A percentile compares a stretch with the other conserved stretches of the same genome.
These are phyloP conservation scores for Leccinum uliginosum DNA, from an alignment of 768 basidiomycete genomes.

Conservation along the genomic window DNA sequence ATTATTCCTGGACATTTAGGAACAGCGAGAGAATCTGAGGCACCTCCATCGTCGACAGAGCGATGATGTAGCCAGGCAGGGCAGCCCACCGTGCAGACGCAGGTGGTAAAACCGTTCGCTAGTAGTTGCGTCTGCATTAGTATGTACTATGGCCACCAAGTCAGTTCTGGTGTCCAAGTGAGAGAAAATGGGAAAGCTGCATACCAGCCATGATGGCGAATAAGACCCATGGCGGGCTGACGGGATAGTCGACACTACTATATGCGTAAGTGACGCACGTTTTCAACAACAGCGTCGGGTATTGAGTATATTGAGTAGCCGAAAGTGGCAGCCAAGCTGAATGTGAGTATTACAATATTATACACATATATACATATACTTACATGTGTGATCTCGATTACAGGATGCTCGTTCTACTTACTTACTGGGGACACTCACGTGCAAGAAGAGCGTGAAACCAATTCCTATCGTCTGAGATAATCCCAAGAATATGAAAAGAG, in stretches of 20 bases:
- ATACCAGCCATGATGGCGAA: neutral
- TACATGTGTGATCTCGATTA: neutral
- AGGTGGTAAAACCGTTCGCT: no score
- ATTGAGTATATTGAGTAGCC: neutral
- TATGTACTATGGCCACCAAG: no score
- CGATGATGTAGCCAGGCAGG: no score
- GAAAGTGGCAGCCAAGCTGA: neutral
- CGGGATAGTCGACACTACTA: no score
- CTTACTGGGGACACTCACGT: neutral
- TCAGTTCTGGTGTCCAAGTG: neutral
- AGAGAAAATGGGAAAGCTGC: neutral
- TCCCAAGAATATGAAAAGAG: neutral
- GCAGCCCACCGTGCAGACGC: no score
- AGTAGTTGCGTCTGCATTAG: no score
- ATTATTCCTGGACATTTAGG: no score
- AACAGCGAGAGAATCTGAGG: no score
- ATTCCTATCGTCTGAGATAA: neutral
- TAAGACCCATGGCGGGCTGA: neutral
- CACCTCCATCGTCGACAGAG: no score
- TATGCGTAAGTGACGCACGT: no score
- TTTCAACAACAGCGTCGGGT: neutral
- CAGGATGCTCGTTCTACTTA: neutral
- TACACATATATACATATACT: no score
- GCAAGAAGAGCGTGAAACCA: neutral
- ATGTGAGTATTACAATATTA: no score